Evolutionary conservation across 2,329 filamentous ascomycete species (phyloP).

Genomic region (Aspergillus amoenus): DNA sequence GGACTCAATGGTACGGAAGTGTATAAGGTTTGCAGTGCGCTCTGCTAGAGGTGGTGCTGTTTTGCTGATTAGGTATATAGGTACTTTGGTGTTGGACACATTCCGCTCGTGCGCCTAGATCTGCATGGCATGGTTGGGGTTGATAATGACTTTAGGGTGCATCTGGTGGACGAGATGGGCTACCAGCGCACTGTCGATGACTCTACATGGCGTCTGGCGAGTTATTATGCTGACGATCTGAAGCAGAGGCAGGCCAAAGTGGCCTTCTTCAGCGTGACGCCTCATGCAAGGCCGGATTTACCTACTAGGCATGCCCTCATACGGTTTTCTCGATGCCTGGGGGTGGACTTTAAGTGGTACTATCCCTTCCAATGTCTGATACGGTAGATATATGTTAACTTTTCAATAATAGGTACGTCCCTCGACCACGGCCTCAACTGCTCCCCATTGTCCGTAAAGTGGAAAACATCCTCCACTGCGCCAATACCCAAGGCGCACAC

Average conservation of each 20-base stretch:
- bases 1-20: constrained; percentile 74
- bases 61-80: constrained; percentile 33
- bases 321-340: neutral
- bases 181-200: neutral
- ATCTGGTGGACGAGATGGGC: constrained; percentile 48
- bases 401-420: neutral
- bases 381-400: neutral
- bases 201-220: neutral
- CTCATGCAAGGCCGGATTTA: neutral
- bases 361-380: neutral
- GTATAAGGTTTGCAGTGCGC: constrained; percentile 51
- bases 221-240: neutral
- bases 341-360: neutral
- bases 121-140: constrained; percentile 67
- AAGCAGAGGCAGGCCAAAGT: neutral
- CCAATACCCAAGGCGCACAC: neutral
- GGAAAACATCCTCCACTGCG: neutral
- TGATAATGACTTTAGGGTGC: constrained; percentile 61
- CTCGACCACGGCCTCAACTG: neutral
- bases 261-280: neutral
- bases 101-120: constrained; percentile 63
- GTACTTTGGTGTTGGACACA: constrained; percentile 68
- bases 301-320: neutral
- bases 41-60: constrained; percentile 26
- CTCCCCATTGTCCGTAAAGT: neutral